Percentiles rank a stretch among this genome's conserved stretches.
phyloP scores from a whole-genome alignment of 106 monocot genomes.

The Platanthera zijinensis region DNA sequence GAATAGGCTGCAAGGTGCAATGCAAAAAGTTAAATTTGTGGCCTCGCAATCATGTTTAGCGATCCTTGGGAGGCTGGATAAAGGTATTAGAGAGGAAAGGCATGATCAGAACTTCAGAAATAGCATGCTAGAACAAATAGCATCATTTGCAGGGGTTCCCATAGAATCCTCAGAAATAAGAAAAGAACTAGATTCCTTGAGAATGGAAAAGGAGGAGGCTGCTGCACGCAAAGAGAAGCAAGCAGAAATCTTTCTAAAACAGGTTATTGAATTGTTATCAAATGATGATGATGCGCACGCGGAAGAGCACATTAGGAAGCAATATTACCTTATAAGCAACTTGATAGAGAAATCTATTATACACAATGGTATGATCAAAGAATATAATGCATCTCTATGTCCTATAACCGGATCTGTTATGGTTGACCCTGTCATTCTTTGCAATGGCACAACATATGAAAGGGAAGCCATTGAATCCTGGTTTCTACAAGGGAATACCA shows the following conservation, averaged over 20 bases:
- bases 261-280: constrained; percentile 12
- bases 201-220: constrained; percentile 19
- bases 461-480: constrained; percentile 12
- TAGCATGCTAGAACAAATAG: constrained; percentile 21
- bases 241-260: constrained; percentile 14
- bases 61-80: constrained; percentile 12
- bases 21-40: constrained; percentile 13
- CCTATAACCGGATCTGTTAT: constrained; percentile 14
- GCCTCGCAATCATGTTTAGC: constrained; percentile 10
- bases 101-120: constrained; percentile 18
- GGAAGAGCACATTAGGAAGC: constrained; percentile 6
- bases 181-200: constrained; percentile 13
- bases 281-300: constrained; percentile 12
- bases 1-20: constrained; percentile 15
- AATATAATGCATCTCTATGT: constrained; percentile 8
- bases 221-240: constrained; percentile 11
- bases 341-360: constrained; percentile 2
- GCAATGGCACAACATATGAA: constrained; percentile 20
- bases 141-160: constrained; percentile 17
- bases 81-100: constrained; percentile 12
- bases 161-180: constrained; percentile 18
- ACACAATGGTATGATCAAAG: constrained; percentile 2
- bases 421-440: constrained; percentile 24
- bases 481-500: constrained; percentile 5
- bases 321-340: not conserved